These are phyloP conservation scores for Juglanconis juglandina DNA, from an alignment of 2,329 filamentous ascomycete genomes.

Conservation along the genomic window DNA sequence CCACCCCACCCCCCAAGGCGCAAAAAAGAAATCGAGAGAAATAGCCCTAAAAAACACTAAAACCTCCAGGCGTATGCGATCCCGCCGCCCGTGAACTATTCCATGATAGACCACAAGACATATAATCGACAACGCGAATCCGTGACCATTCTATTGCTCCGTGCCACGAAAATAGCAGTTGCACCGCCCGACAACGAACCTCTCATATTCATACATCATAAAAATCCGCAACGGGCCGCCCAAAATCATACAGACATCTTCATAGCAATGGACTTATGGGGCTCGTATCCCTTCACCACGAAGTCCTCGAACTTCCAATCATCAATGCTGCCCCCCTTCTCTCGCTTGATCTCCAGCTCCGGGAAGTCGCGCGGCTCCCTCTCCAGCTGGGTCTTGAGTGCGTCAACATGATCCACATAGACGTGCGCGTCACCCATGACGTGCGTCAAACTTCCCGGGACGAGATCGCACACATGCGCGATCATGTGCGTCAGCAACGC, in stretches of 20 bases:
- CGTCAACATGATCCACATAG: slow-evolving; percentile 88
- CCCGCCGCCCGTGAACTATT: too few relatives aligned
- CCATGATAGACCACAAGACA: not conserved
- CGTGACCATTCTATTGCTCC: not conserved
- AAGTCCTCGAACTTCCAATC: slow-evolving; percentile 90
- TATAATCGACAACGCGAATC: not conserved
- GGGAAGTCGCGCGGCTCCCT: slow-evolving; percentile 81
- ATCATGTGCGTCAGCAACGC: slow-evolving; percentile 94
- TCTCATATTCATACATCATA: not conserved
- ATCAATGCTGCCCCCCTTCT: slow-evolving; percentile 73
- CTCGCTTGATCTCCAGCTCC: slow-evolving; percentile 66
- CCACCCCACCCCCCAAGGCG: too few relatives aligned
- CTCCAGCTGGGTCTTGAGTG: slow-evolving; percentile 74
- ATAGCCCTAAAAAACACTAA: too few relatives aligned
- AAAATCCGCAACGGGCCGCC: not conserved
- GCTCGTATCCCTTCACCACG: slow-evolving; percentile 80
- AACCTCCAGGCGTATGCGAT: too few relatives aligned
- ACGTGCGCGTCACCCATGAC: slow-evolving; percentile 99
- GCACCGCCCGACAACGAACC: not conserved
- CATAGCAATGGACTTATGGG: slow-evolving; percentile 91
- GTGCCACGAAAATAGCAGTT: not conserved
- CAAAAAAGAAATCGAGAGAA: too few relatives aligned
- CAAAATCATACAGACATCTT: slow-evolving; percentile 82
- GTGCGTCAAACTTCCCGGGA: slow-evolving; percentile 84
- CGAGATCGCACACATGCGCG: slow-evolving; percentile 78